phyloP scores from a whole-genome alignment of 2,329 filamentous ascomycete genomes.

The Aureobasidium sp. region DNA sequence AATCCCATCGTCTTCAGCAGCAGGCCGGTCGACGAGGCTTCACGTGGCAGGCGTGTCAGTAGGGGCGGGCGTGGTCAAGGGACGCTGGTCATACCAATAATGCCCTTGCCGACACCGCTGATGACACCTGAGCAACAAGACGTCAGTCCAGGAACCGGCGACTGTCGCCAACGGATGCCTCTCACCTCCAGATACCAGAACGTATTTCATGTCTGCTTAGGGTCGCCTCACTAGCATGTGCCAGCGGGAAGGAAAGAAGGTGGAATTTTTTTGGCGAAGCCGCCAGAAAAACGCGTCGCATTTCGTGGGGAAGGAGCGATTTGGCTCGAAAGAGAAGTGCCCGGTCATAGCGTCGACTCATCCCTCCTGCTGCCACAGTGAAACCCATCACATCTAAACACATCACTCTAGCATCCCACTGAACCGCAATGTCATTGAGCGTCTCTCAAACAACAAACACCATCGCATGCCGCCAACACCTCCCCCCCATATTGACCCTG shows the following conservation, averaged over 20 bases:
- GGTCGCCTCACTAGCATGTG: slow-evolving; percentile 34
- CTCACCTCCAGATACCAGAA: slow-evolving; percentile 71
- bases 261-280: slow-evolving; percentile 14
- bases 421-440: too few species aligned
- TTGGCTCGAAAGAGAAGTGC: slow-evolving; percentile 1
- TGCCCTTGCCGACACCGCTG: slow-evolving; percentile 57
- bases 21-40: slow-evolving; percentile 64
- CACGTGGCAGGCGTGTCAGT: slow-evolving; percentile 28
- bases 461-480: too few species aligned
- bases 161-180: slow-evolving; percentile 12
- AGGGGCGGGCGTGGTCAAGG: slow-evolving; percentile 11
- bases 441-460: too few species aligned
- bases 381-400: too few species aligned
- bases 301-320: slow-evolving; percentile 8
- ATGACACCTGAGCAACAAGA: slow-evolving; percentile 43
- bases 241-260: slow-evolving; percentile 37
- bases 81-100: slow-evolving; percentile 50
- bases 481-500: too few species aligned
- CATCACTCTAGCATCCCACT: too few species aligned
- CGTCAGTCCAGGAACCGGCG: slow-evolving; percentile 3
- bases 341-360: not conserved
- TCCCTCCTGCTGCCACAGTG: not conserved
- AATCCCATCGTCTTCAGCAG: slow-evolving; percentile 74
- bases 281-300: slow-evolving; percentile 16
- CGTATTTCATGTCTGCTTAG: slow-evolving; percentile 65